Evolutionary conservation across 352 stramenopile genomes (phyloP).

Genomic region (Globisporangium rhizosaccharum): DNA sequence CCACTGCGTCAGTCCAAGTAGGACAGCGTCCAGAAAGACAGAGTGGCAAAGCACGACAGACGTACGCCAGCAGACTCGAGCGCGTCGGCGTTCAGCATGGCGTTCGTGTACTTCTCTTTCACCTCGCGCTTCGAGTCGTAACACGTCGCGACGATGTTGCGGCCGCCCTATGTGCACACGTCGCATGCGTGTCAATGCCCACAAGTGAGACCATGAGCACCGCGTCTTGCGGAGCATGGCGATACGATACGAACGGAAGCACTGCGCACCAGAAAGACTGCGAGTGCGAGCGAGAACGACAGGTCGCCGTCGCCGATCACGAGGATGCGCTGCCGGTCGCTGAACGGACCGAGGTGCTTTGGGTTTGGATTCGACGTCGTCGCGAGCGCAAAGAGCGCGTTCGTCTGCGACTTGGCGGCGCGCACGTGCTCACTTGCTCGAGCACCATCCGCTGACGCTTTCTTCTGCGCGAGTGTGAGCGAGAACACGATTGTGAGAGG

Average conservation of each 20-base stretch:
- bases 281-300: conserved; percentile 72
- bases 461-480: too few relatives aligned
- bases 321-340: conserved; percentile 68
- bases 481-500: too few relatives aligned
- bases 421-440: conserved; percentile 19
- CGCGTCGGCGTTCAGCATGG: conserved; percentile 59
- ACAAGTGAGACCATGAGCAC: neutral
- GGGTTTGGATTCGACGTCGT: conserved; percentile 80
- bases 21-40: neutral
- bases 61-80: conserved; percentile 63
- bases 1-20: neutral
- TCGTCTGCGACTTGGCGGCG: conserved; percentile 54
- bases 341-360: conserved; percentile 71
- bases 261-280: conserved; percentile 73
- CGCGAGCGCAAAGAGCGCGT: conserved; percentile 61
- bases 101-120: conserved; percentile 69
- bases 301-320: conserved; percentile 85
- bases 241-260: neutral
- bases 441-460: conserved; percentile 8
- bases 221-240: neutral
- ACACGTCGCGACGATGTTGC: conserved; percentile 63
- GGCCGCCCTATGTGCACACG: conserved; percentile 35
- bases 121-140: conserved; percentile 70
- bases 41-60: neutral
- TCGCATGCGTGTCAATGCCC: neutral